phyloP scores from a whole-genome alignment of 2,329 filamentous ascomycete genomes.

The Nemania diffusa region DNA sequence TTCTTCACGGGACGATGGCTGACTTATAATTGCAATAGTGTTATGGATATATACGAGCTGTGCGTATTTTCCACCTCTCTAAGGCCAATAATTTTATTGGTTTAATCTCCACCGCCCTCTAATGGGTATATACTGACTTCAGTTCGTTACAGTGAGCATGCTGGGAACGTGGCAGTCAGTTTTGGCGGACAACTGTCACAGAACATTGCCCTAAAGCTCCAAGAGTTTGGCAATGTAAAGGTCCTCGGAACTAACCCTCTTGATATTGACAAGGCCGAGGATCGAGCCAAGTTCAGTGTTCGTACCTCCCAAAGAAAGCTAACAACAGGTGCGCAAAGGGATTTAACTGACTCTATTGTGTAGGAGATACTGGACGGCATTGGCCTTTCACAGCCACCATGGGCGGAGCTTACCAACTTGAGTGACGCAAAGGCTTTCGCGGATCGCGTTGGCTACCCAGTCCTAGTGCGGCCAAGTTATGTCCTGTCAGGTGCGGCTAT shows the following conservation, averaged over 20 bases:
- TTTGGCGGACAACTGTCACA: slow-evolving; percentile 96
- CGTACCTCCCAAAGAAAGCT: background rate
- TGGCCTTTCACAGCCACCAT: slow-evolving; percentile 94
- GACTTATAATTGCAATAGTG: slow-evolving; percentile 81
- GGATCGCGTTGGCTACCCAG: slow-evolving; percentile 86
- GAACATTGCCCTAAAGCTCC: slow-evolving; percentile 94
- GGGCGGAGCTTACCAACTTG: slow-evolving; percentile 95
- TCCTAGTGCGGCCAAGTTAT: slow-evolving; percentile 93
- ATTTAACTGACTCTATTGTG: background rate
- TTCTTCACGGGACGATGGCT: background rate
- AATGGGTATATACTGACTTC: background rate
- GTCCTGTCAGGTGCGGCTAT: slow-evolving; percentile 98
- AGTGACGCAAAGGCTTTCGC: slow-evolving; percentile 89
- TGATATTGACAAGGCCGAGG: slow-evolving; percentile 98
- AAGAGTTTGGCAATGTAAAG: slow-evolving; percentile 89
- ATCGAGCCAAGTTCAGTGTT: slow-evolving; percentile 86
- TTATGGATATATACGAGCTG: slow-evolving; percentile 98
- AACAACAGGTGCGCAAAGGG: background rate
- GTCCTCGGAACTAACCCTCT: slow-evolving; percentile 91
- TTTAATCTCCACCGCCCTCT: background rate
- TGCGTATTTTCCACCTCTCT: background rate
- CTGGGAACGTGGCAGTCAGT: slow-evolving; percentile 90
- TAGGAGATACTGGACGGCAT: slow-evolving; percentile 97
- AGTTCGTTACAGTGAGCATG: slow-evolving; percentile 64
- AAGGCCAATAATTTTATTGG: background rate